Evolutionary conservation across 1,139 yeast species (phyloP), one percentile per base, ranked within the genome.

Genomic region (Pichia sp.): DNA sequence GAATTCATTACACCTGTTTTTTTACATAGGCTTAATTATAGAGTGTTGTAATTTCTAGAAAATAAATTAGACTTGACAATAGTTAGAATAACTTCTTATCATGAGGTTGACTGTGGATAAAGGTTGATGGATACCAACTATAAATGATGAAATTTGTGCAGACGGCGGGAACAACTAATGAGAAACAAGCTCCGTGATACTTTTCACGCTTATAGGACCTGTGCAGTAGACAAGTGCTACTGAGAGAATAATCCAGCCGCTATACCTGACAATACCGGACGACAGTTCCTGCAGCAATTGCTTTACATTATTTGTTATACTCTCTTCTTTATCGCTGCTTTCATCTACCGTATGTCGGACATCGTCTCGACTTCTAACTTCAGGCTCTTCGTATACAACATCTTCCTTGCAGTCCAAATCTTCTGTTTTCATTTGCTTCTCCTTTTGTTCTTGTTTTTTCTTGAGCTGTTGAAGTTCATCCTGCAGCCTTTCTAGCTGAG

Each of bases 251-350:
- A 46, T 32, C 42, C 42, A 32, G 10, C 49, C 49, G 23, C 49
- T 32, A 32, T 46, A 46, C 34, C 29, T 46, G 13, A 46, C 49
- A n/a, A 46, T 29, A 15, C 49, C 49, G 5, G 49, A 46, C 2
- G 49, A 46, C 11, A 46, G 42, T 7, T 23, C 41, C 8, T 46
- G 31, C 31, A 46, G 29, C 26, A 46, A 8, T 5, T 32, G 30
- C 13, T 36, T 46, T 10, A 46, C 41, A 46, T 46, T 42, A 19
- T 13, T 42, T 16, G 29, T 26, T 10, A 26, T 16, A 19, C 15
- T 42, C 8, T 16, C 45, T 7, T 42, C 45, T 42, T 42, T 26
- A 5, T 16, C 15, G 6, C 3, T 30, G 23, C 8, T 42, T 42
- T 26, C 15, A 42, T 23, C 23, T 42, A 16, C 45, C 8, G 16